Percentiles rank a stretch among this genome's conserved stretches.
Conservation (phyloP, 768 basidiomycete genomes). For the Pleurotus ostreatus region DNA sequence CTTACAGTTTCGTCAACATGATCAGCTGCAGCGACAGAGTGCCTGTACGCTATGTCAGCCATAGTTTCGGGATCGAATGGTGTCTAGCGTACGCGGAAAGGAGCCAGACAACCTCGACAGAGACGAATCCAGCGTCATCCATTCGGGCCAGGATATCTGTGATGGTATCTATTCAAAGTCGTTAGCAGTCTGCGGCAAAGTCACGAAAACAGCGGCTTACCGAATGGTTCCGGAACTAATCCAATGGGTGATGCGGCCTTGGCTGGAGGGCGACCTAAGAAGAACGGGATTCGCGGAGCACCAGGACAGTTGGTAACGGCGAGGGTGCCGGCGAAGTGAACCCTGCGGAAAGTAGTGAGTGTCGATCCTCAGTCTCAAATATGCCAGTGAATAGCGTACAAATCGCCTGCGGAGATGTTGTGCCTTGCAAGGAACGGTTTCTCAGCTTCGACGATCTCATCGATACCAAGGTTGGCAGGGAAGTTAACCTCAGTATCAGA, state of each 20-base stretch:
- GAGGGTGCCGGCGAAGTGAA: conserved; percentile 43
- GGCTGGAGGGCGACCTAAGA: conserved; percentile 32
- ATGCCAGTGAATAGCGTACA: conserved; percentile 32
- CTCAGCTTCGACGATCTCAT: conserved; percentile 34
- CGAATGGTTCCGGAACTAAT: conserved; percentile 26
- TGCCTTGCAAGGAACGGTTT: conserved; percentile 28
- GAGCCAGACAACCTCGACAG: conserved; percentile 31
- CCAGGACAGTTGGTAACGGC: conserved; percentile 39
- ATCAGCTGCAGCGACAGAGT: conserved; percentile 16
- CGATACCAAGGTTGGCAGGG: conserved; percentile 38
- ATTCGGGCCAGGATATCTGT: conserved; percentile 16
- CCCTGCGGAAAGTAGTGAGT: conserved; percentile 19
- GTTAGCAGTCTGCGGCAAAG: not conserved
- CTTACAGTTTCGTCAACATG: conserved; percentile 16
- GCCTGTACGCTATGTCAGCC: conserved; percentile 7
- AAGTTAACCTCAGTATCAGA: conserved; percentile 35
- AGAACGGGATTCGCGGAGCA: conserved; percentile 37
- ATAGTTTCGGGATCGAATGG: not conserved
- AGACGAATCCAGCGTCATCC: conserved; percentile 28
- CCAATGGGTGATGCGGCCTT: conserved; percentile 25
- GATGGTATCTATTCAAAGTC: not conserved
- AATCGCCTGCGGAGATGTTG: conserved; percentile 39
- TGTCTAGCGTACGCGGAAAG: conserved; percentile 23
- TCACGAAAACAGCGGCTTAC: not conserved
- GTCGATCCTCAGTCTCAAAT: not conserved